Conservation (phyloP, 2,329 filamentous ascomycete species). For the Penicillium digitatum region DNA sequence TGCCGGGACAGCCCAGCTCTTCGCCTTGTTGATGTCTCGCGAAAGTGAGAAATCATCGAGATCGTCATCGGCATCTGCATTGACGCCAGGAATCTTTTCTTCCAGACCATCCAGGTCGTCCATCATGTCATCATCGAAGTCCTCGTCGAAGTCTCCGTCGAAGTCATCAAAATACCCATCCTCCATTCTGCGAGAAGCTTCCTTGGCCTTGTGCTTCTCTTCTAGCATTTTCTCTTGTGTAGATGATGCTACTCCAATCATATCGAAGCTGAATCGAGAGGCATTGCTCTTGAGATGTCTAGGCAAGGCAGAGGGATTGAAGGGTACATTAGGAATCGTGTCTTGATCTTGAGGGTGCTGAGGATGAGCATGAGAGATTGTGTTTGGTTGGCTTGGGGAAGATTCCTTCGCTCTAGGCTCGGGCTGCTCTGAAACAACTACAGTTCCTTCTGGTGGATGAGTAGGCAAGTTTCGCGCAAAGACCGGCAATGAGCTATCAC, state of each 20-base stretch:
- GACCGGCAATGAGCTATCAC: slow-evolving; percentile 38
- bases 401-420: slow-evolving; percentile 5
- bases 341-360: slow-evolving; percentile 27
- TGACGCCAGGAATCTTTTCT: slow-evolving; percentile 48
- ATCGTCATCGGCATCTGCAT: slow-evolving; percentile 45
- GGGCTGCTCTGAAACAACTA: slow-evolving; percentile 9
- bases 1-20: slow-evolving; percentile 34
- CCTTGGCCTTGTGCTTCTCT: slow-evolving; percentile 58
- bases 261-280: slow-evolving; percentile 63
- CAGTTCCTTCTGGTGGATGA: slow-evolving; percentile 27
- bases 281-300: slow-evolving; percentile 54
- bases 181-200: slow-evolving; percentile 41
- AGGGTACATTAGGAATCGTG: slow-evolving; percentile 30
- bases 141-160: slow-evolving; percentile 34
- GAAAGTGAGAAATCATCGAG: slow-evolving; percentile 29
- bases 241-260: slow-evolving; percentile 55
- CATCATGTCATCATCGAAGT: slow-evolving; percentile 44
- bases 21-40: slow-evolving; percentile 22
- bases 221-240: slow-evolving; percentile 60
- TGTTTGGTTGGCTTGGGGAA: slow-evolving; percentile 3
- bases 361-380: slow-evolving; percentile 6
- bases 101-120: slow-evolving; percentile 45
- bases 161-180: slow-evolving; percentile 39
- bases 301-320: slow-evolving; percentile 37
- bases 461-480: slow-evolving; percentile 45